A percentile compares a stretch with the other conserved stretches of the same genome.
Conservation (phyloP, 2,329 filamentous ascomycete genomes). For the Penicillium sp. region DNA sequence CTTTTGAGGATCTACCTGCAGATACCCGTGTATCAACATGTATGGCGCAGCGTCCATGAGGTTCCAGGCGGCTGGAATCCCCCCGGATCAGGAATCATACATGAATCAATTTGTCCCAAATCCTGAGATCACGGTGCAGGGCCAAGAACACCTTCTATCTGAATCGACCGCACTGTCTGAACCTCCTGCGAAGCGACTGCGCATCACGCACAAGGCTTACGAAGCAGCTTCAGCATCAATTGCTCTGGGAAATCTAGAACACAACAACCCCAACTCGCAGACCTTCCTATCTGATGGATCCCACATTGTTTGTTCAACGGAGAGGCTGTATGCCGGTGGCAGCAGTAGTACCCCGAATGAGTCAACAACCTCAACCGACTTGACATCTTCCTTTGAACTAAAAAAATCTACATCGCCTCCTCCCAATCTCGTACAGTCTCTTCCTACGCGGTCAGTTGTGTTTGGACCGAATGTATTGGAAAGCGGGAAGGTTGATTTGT, state of each 20-base stretch:
- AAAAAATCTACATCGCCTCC: conserved; percentile 31
- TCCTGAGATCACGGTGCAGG: not conserved
- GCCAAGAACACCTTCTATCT: not conserved
- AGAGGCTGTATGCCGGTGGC: conserved; percentile 18
- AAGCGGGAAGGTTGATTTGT: conserved; percentile 30
- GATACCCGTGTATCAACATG: conserved; percentile 23
- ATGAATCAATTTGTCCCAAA: conserved; percentile 14
- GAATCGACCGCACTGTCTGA: conserved; percentile 4
- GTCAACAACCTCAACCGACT: conserved; percentile 29
- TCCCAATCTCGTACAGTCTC: conserved; percentile 17
- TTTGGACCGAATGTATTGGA: conserved; percentile 25
- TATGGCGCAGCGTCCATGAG: conserved; percentile 24
- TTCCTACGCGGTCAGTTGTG: conserved; percentile 15
- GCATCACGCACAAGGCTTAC: conserved; percentile 13
- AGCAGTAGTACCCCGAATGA: conserved; percentile 28
- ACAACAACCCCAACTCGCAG: not conserved
- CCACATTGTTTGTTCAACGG: conserved; percentile 1
- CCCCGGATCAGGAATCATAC: conserved; percentile 16
- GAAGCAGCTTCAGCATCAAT: conserved; percentile 3
- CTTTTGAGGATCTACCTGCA: conserved; percentile 1
- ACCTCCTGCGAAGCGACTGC: conserved; percentile 23
- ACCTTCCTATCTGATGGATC: conserved; percentile 1
- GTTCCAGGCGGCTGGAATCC: conserved; percentile 17
- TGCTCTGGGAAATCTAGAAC: not conserved
- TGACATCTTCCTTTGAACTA: conserved; percentile 24